Evolutionary conservation across 768 basidiomycete species (phyloP), one percentile per base, ranked within the genome.

Genomic region (Psilocybe azurescens): DNA sequence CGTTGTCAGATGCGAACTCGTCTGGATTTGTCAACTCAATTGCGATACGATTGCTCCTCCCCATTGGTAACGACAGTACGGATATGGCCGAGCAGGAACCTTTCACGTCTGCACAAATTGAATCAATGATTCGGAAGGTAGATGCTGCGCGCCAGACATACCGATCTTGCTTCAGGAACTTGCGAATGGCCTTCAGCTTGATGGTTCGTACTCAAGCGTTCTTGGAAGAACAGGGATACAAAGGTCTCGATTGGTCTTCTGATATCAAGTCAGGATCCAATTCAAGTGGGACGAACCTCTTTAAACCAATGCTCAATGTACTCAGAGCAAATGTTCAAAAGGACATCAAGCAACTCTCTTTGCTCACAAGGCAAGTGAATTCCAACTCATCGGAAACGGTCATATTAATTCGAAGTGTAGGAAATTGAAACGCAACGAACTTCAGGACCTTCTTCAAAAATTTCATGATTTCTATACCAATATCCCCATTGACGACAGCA

Each of bases 111-210:
- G 66, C 73, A 24, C 62, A 77, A 20, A 56, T 73, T 5, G 62
- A 70, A 14, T 56, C 85, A 1, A 62, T 83, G 44, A 53, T 60
- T 8, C 62, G 68, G 3, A 65, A 59, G 3, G 38, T 87, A 9
- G 74, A 79, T 48, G 66, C 67, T 11, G 81, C 82, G 5, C 81
- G 83, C 2, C 33, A 44, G 2, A 9, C 44, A 0, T 74, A 72
- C 57, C 60, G 59, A 16, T 28, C 44, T 3, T 53, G 58, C 5
- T 41, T 60, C 10, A 65, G 61, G 16, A 62, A 62, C 48, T 47
- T 85, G 46, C 81, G 83, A 2, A 65, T 87, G 1, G 85, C 80
- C 6, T 85, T 88, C 63, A 72, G 75, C 16, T 54, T 89, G 16
- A 67, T 88, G 54, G 69, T 75, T 9, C 65, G 74, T 1, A 69